Evolutionary conservation across 805 yeast species (phyloP).

Genomic region (Wickerhamomyces ciferrii): DNA sequence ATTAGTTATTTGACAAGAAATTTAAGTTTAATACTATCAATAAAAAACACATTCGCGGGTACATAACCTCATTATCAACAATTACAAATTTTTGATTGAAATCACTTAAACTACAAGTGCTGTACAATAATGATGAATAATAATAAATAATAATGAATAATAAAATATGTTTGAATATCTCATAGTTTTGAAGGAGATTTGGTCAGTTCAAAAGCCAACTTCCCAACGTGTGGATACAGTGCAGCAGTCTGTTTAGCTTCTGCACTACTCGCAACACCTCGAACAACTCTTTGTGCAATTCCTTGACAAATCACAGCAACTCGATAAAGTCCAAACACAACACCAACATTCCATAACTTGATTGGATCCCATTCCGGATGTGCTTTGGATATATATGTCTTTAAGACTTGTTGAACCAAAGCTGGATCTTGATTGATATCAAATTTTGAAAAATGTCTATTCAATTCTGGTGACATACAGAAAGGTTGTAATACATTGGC

Average conservation of each 20-base stretch:
- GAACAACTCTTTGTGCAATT: slow-evolving; percentile 46
- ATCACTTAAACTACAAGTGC: no score
- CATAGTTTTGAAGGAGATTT: neutral
- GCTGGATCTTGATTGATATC: slow-evolving; percentile 8
- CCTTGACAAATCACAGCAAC: slow-evolving; percentile 58
- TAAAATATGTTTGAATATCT: no score
- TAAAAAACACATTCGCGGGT: neutral
- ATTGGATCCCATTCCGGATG: slow-evolving; percentile 22
- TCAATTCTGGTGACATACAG: slow-evolving; percentile 35
- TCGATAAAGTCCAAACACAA: slow-evolving; percentile 49
- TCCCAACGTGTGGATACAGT: slow-evolving; percentile 24
- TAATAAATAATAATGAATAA: no score
- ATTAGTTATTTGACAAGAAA: neutral
- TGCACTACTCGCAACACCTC: slow-evolving; percentile 51
- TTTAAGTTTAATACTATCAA: neutral
- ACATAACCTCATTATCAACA: neutral
- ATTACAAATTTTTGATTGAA: no score
- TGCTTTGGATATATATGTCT: slow-evolving; percentile 9
- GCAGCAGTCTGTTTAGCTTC: slow-evolving; percentile 37
- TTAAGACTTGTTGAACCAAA: slow-evolving; percentile 13
- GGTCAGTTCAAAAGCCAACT: slow-evolving; percentile 15
- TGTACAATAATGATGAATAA: no score
- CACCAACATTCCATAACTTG: slow-evolving; percentile 42
- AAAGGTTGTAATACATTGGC: slow-evolving; percentile 55
- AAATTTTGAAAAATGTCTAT: slow-evolving; percentile 23